These are phyloP conservation scores for Talaromyces sp. DNA, from an alignment of 2,329 filamentous ascomycete species.

Conservation along the genomic window DNA sequence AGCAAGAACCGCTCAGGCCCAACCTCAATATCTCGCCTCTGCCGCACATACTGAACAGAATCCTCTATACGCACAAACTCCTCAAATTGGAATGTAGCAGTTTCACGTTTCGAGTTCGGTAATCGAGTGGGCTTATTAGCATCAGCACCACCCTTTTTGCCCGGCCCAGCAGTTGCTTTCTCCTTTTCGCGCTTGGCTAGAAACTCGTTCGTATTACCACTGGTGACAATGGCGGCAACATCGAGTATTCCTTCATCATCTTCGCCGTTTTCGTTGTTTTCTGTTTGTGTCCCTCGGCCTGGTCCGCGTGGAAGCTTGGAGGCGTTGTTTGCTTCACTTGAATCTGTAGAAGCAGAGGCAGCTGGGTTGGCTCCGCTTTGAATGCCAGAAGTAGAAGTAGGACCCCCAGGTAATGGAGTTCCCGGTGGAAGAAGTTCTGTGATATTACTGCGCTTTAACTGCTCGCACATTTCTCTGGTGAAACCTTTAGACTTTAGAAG, in stretches of 20 bases:
- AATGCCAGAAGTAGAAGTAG: constrained; percentile 33
- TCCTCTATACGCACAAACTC: constrained; percentile 53
- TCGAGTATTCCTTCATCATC: constrained; percentile 61
- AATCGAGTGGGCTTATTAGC: constrained; percentile 48
- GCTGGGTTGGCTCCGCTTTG: constrained; percentile 49
- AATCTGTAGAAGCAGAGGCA: constrained; percentile 52
- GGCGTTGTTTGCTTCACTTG: constrained; percentile 37
- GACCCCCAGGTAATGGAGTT: constrained; percentile 49
- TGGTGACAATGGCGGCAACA: constrained; percentile 58
- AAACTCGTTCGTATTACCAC: constrained; percentile 58
- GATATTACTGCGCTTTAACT: constrained; percentile 59
- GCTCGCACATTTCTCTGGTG: constrained; percentile 59
- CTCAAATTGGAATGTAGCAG: constrained; percentile 57
- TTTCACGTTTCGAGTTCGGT: constrained; percentile 56
- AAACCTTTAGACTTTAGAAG: constrained; percentile 58
- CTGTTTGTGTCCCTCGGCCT: constrained; percentile 51
- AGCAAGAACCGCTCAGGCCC: constrained; percentile 58
- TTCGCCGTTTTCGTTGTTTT: constrained; percentile 41
- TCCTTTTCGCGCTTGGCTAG: constrained; percentile 60
- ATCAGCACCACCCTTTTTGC: constrained; percentile 45
- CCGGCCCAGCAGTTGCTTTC: constrained; percentile 52
- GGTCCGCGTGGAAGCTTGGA: constrained; percentile 48
- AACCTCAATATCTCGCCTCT: constrained; percentile 55
- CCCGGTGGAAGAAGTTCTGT: constrained; percentile 57
- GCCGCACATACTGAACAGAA: constrained; percentile 46